Base-by-base conservation (phyloP, 1,139 yeast species). In the Zygosaccharomyces pseudobailii region DNA sequence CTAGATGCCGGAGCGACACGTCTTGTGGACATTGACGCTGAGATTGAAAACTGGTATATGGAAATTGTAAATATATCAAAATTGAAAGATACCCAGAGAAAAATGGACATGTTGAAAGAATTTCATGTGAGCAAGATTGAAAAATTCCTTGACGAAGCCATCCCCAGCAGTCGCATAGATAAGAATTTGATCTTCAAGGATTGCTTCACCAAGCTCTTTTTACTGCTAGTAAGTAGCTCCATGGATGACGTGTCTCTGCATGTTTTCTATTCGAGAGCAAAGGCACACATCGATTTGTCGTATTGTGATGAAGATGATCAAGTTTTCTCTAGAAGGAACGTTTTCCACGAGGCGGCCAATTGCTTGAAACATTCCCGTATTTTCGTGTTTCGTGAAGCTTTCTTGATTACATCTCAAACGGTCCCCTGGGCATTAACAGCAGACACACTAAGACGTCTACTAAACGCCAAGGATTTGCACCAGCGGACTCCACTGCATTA, bases 401-500 rank as follows among this genome's bases (percentile, higher is more conserved):
- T 38, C 32, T 37, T 62, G 6, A 31, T 55, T 6, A 21, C 49
- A 5, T n/a, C 38, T 5, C 46, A 47, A 25, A 44, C 52, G 24
- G 46, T 43, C 39, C 40, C 8, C 46, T 59, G 43, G 51, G 48
- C 27, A 43, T 57, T 45, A 36, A 54, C 39, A 36, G 47, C 46
- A 36, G 57, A 54, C 25, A 54, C 47, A 25, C 62, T 60, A 19
- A 50, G 55, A 22, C 50, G 47, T 47, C 61, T 59, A 61, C 59
- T 68, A 58, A 67, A 75, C 47, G 65, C 72, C 13, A 72, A 71
- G 52, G 79, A 76, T 52, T 65, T 74, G 37, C 83, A 86, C 56
- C 96, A 95, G 4, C 76, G 94, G 56, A 82, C 84, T 3, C 90
- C 97, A 34, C 69, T 92, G 10, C 97, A 92, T 66, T 88, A 90